These are phyloP conservation scores for Arachis monticola DNA, from an alignment of 331 rosid genomes.

Conservation along the genomic window DNA sequence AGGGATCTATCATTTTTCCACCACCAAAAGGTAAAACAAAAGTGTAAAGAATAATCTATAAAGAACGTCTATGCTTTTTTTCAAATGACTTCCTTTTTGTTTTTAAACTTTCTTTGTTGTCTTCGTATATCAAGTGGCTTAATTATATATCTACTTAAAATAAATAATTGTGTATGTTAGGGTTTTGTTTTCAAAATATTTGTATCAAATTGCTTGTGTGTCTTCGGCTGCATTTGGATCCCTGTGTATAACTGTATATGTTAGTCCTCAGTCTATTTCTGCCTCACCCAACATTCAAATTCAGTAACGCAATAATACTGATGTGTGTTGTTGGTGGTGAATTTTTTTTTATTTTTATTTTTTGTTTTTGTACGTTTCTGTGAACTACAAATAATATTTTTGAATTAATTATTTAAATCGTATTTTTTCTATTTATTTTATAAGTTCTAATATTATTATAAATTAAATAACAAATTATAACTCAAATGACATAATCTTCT, in stretches of 20 bases:
- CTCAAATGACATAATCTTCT: too few species aligned
- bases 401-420: too few species aligned
- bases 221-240: not conserved
- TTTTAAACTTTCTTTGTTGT: not conserved
- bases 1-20: not conserved
- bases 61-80: not conserved
- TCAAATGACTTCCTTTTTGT: not conserved
- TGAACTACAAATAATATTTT: too few species aligned
- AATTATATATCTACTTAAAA: not conserved
- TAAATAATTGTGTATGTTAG: not conserved
- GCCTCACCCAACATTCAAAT: not conserved
- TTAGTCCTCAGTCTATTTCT: not conserved
- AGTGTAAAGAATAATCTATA: constrained; percentile 1
- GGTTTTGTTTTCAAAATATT: not conserved
- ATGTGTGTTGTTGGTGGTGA: too few species aligned
- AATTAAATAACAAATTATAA: too few species aligned
- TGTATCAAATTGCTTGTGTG: not conserved
- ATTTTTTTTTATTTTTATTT: too few species aligned
- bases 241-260: not conserved
- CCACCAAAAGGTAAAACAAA: not conserved
- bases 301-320: not conserved
- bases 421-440: too few species aligned
- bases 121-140: not conserved
- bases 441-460: too few species aligned
- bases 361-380: too few species aligned